phyloP scores from a whole-genome alignment of 371 early-diverging fungal species.

The Rhizopus delemar region DNA sequence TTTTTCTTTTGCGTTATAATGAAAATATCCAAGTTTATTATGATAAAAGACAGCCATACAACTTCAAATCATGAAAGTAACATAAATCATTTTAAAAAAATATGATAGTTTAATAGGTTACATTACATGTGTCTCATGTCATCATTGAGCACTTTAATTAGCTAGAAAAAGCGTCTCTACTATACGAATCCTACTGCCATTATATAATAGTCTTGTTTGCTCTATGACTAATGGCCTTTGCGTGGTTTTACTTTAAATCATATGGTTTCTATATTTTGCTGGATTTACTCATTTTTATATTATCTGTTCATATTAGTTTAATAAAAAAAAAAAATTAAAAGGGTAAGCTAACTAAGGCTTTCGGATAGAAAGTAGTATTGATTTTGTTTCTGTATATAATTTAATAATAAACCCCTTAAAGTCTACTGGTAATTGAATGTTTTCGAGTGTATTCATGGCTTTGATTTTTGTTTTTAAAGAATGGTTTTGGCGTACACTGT shows the following conservation, averaged over 20 bases:
- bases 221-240: constrained; percentile 28
- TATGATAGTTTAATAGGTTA: constrained; percentile 16
- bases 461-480: too few species aligned
- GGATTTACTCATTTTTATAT: constrained; percentile 24
- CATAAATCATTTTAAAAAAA: background rate
- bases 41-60: too few species aligned
- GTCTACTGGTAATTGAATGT: too few species aligned
- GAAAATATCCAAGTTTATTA: too few species aligned
- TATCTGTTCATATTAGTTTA: background rate
- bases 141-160: constrained; percentile 36
- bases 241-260: constrained; percentile 17
- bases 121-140: constrained; percentile 33
- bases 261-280: constrained; percentile 17
- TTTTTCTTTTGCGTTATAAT: background rate
- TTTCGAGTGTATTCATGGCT: too few species aligned
- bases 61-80: background rate
- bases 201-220: constrained; percentile 27
- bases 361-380: too few species aligned
- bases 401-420: too few species aligned
- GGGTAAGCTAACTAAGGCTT: too few species aligned
- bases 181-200: constrained; percentile 28
- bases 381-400: too few species aligned
- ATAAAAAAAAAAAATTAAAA: too few species aligned
- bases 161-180: constrained; percentile 23
- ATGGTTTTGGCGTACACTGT: too few species aligned